Conservation (phyloP, 179 eudicot genomes). For the Silene coronaria region DNA sequence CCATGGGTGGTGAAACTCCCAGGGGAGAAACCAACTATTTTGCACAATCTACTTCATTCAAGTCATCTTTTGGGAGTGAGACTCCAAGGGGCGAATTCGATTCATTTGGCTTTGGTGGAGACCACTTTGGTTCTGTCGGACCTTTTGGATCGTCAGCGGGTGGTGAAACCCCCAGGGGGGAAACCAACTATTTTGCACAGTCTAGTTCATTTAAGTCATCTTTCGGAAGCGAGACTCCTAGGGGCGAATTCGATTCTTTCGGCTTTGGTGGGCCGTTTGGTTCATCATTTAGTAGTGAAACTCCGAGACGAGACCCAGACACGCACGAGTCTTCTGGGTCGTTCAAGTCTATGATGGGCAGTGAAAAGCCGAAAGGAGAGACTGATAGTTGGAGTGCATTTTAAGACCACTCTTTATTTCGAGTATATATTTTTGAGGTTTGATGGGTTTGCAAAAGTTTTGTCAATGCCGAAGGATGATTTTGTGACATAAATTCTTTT, state of each 20-base stretch:
- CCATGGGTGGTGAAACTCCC: slow-evolving; percentile 34
- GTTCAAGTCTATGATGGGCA: slow-evolving; percentile 18
- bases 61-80: slow-evolving; percentile 30
- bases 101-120: slow-evolving; percentile 28
- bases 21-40: slow-evolving; percentile 33
- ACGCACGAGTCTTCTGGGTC: slow-evolving; percentile 29
- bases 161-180: slow-evolving; percentile 37
- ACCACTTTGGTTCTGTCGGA: no score
- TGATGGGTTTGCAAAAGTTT: slow-evolving; percentile 22
- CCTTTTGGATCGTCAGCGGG: slow-evolving; percentile 25
- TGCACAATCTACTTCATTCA: slow-evolving; percentile 30
- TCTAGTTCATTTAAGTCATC: slow-evolving; percentile 32
- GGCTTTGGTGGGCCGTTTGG: slow-evolving; percentile 34
- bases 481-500: slow-evolving; percentile 3
- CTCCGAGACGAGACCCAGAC: slow-evolving; percentile 34
- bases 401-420: slow-evolving; percentile 21
- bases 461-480: slow-evolving; percentile 5
- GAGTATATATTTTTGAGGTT: slow-evolving; percentile 14
- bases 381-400: slow-evolving; percentile 41
- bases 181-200: slow-evolving; percentile 30
- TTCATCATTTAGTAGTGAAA: slow-evolving; percentile 36
- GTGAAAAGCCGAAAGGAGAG: slow-evolving; percentile 33
- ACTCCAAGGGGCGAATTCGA: slow-evolving; percentile 33
- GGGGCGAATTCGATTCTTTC: slow-evolving; percentile 32
- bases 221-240: slow-evolving; percentile 32